phyloP scores from a whole-genome alignment of 805 yeast species.

The Jamesozyma spencerorum region DNA sequence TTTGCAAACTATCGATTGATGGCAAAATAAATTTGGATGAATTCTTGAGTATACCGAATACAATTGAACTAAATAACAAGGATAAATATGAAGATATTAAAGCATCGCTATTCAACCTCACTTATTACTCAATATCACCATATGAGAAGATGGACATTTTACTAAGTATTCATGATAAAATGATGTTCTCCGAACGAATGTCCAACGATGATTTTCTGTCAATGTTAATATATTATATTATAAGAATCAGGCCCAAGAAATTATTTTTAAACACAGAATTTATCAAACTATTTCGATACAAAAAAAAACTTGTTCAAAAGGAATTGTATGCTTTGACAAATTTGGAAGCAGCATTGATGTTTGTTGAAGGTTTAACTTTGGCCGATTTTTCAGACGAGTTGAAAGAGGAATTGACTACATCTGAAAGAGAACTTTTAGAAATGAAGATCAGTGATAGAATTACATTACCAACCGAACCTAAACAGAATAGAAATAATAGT shows the following conservation, averaged over 20 bases:
- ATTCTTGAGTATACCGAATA: conserved; percentile 19
- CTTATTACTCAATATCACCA: conserved; percentile 22
- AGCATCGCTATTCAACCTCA: conserved; percentile 13
- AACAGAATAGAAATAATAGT: background rate
- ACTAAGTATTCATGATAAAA: conserved; percentile 21
- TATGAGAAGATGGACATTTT: conserved; percentile 22
- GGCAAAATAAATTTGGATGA: conserved; percentile 19
- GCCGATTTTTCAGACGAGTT: conserved; percentile 18
- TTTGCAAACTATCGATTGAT: conserved; percentile 14
- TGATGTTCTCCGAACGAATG: conserved; percentile 19
- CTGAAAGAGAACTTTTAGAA: conserved; percentile 13
- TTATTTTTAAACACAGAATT: conserved; percentile 24
- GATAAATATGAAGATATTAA: conserved; percentile 10
- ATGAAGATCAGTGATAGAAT: conserved; percentile 16
- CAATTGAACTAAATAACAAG: conserved; percentile 7
- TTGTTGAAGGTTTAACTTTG: conserved; percentile 24
- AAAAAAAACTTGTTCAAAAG: conserved; percentile 25
- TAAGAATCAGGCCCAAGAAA: conserved; percentile 17
- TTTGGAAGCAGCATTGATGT: conserved; percentile 28
- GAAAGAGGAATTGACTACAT: conserved; percentile 10
- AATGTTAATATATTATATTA: conserved; percentile 23
- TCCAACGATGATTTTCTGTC: conserved; percentile 29
- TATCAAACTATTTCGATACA: conserved; percentile 27
- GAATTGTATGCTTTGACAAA: conserved; percentile 29
- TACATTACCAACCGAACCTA: conserved; percentile 10